Percentiles rank a stretch among this genome's conserved stretches.
Evolutionary conservation across 495 filamentous ascomycete species (phyloP).

Genomic region (Lophiotrema nucula): DNA sequence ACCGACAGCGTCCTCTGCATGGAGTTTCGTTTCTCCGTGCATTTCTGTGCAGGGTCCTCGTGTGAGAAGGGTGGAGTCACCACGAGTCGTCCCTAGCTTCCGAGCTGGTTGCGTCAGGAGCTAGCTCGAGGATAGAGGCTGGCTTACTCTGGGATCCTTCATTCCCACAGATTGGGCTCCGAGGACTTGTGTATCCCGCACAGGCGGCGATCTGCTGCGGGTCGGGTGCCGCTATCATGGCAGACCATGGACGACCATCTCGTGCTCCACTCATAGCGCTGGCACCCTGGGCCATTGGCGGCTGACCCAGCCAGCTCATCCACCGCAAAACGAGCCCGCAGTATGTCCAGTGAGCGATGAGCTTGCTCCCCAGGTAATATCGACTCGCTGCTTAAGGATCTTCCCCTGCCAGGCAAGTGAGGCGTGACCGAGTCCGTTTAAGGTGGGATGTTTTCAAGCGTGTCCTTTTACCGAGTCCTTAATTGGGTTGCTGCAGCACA

Average conservation of each 20-base stretch:
- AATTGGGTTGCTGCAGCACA: slow-evolving; percentile 19
- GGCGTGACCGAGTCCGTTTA: slow-evolving; percentile 20
- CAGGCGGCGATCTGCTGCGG: background rate
- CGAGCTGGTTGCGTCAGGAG: slow-evolving; percentile 7
- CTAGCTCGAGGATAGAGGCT: background rate
- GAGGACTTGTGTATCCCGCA: background rate
- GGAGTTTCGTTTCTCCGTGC: background rate
- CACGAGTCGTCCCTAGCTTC: background rate
- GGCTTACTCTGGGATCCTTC: background rate
- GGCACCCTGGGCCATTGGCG: background rate
- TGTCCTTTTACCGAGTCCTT: slow-evolving; percentile 29
- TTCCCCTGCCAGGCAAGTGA: slow-evolving; percentile 30
- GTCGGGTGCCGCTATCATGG: background rate
- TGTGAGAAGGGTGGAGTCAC: slow-evolving; percentile 1
- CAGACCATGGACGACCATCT: too few relatives aligned
- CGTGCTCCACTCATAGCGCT: too few relatives aligned
- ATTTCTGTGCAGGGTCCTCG: slow-evolving; percentile 2
- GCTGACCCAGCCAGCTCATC: slow-evolving; percentile 31
- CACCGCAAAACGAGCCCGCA: slow-evolving; percentile 23
- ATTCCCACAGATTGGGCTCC: background rate
- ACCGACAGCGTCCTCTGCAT: slow-evolving; percentile 11
- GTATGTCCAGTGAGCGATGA: slow-evolving; percentile 16
- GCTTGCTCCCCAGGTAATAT: slow-evolving; percentile 23
- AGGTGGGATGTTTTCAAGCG: slow-evolving; percentile 17
- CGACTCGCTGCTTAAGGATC: slow-evolving; percentile 5